phyloP scores from a whole-genome alignment of 768 basidiomycete genomes.

The Cubamyces sp. region DNA sequence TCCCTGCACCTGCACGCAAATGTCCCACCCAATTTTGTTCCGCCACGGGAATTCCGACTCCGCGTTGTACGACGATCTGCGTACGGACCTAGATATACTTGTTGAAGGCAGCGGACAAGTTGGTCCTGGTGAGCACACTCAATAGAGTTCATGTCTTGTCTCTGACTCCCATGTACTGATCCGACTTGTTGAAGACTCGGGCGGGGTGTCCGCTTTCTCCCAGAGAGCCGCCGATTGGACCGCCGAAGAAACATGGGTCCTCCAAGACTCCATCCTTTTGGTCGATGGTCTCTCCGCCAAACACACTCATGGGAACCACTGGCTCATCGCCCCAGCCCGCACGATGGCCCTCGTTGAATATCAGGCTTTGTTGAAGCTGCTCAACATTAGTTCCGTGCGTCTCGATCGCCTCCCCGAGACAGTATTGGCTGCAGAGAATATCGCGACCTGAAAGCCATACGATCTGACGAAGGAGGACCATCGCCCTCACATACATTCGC shows the following conservation, averaged over 20 bases:
- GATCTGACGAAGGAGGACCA: neutral
- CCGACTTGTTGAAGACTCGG: neutral
- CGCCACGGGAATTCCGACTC: no score
- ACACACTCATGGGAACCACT: no score
- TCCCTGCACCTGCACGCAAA: no score
- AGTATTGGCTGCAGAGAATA: neutral
- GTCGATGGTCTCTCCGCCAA: no score
- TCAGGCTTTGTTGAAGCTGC: no score
- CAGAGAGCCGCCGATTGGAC: neutral
- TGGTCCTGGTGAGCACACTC: neutral
- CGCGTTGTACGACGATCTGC: no score
- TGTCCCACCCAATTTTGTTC: no score
- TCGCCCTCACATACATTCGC: neutral
- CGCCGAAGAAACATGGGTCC: neutral
- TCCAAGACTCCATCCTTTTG: no score
- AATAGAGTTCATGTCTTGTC: neutral
- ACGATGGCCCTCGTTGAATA: no score
- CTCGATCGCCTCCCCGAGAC: neutral
- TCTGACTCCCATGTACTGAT: neutral
- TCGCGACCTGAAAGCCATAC: neutral
- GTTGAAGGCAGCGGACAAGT: neutral
- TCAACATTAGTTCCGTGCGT: no score
- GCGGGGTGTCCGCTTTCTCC: neutral
- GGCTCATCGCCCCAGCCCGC: no score
- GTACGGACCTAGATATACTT: neutral